Evolutionary conservation across 106 monocot species (phyloP).

Genomic region (Hemerocallis citrina): DNA sequence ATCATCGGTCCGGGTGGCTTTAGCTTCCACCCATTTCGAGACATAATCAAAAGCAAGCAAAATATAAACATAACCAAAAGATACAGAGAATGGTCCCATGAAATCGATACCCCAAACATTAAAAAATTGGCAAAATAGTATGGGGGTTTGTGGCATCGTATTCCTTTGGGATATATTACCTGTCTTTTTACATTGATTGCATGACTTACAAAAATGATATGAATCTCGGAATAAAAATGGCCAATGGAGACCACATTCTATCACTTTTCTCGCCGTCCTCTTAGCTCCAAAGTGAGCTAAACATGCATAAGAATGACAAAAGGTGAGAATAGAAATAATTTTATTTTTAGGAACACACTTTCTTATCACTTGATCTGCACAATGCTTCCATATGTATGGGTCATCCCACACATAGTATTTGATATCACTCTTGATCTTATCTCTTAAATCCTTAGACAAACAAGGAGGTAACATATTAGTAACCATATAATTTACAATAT

Average conservation of each 20-base stretch:
- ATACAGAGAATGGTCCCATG: conserved; percentile 5
- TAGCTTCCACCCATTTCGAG: conserved; percentile 2
- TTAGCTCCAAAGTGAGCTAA: neutral
- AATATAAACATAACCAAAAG: conserved; percentile 1
- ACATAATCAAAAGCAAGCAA: conserved; percentile 3
- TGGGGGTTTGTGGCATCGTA: neutral
- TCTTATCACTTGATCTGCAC: conserved; percentile 1
- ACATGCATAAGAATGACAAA: conserved; percentile 3
- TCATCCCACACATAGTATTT: conserved; percentile 17
- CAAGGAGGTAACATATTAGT: neutral
- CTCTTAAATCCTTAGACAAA: neutral
- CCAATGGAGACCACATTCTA: neutral
- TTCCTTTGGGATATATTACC: neutral
- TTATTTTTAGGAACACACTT: conserved; percentile 4
- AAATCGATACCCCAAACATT: conserved; percentile 8
- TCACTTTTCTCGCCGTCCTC: neutral
- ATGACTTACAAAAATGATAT: neutral
- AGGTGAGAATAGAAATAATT: neutral
- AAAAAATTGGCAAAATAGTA: neutral
- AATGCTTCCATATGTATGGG: neutral
- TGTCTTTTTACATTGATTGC: neutral
- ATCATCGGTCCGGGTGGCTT: neutral
- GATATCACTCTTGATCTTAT: neutral
- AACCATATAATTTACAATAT: conserved; percentile 14
- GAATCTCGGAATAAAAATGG: neutral